Conservation (phyloP, 352 stramenopile species). For the Aphanomyces stellatus region DNA sequence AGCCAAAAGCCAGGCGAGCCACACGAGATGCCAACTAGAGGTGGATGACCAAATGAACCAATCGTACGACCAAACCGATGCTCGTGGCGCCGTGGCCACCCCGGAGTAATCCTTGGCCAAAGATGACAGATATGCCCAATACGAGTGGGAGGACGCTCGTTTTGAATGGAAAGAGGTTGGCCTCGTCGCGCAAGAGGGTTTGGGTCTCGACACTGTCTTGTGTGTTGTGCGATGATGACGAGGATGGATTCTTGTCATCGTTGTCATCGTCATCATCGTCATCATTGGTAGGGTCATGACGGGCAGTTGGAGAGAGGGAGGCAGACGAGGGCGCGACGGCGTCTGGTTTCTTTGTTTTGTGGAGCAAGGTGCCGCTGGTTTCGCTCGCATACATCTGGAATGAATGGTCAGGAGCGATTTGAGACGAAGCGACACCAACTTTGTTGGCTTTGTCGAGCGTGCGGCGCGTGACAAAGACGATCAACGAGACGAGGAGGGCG, state of each 20-base stretch:
- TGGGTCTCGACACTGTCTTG: background rate
- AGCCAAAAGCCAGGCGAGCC: slow-evolving; percentile 90
- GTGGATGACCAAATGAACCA: background rate
- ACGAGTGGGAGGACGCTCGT: slow-evolving; percentile 49
- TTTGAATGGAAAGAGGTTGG: slow-evolving; percentile 41
- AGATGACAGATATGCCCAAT: slow-evolving; percentile 37
- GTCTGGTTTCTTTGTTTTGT: no score
- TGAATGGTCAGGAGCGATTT: background rate
- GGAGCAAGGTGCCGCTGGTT: slow-evolving; percentile 1
- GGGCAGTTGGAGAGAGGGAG: slow-evolving; percentile 23
- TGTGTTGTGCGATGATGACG: no score
- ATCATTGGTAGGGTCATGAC: background rate
- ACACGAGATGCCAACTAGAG: slow-evolving; percentile 90
- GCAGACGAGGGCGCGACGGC: slow-evolving; percentile 46
- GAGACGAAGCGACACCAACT: slow-evolving; percentile 22
- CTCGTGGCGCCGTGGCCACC: slow-evolving; percentile 58
- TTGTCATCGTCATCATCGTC: no score
- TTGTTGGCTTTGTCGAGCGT: slow-evolving; percentile 57
- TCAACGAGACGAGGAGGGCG: slow-evolving; percentile 55
- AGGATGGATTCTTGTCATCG: no score
- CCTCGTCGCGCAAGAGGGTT: slow-evolving; percentile 20
- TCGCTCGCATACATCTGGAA: background rate
- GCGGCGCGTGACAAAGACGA: slow-evolving; percentile 68
- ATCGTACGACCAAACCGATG: slow-evolving; percentile 19
- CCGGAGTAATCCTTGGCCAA: slow-evolving; percentile 62